Evolutionary conservation across 2,329 filamentous ascomycete genomes (phyloP), one percentile per base, ranked within the genome.

Genomic region (Juglanconis oblonga): DNA sequence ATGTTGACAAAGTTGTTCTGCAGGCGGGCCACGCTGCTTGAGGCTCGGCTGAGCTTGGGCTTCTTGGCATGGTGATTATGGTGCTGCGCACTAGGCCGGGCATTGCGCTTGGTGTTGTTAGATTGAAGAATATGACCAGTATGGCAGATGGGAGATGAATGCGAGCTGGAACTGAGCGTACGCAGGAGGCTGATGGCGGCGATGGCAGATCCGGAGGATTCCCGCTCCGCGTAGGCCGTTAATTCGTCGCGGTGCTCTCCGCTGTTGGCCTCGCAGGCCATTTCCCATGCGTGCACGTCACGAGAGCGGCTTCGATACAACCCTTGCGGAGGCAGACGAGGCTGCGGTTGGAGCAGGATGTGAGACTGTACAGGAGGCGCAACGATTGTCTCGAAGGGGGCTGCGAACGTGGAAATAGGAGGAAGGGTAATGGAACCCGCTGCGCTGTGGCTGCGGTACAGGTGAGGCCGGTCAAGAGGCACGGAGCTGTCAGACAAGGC

Each of bases 231-330:
- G 66, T 90, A 87, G 14, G 85, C 83, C 35, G 88, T 91, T 59
- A 96, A 77, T 66, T 91, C 90, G 68, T 90, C 89, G 65, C 92
- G 90, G 68, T 92, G 72, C 80, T 74, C 91, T 48, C 89, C 87
- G 55, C 84, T 78, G 65, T 95, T 90, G 7, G 88, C 87, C 70
- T 96, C 91, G 68, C 91, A 94, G 76, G 90, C 93, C 59, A 92
- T 92, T 69, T 96, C 91, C 94, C 94, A 97, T 6, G 89, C 90
- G 54, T 92, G 87, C 17, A 92, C 91, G 72, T 97, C 91, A 57
- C 91, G 87, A 59, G 93, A 97, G 59, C 94, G 85, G 57, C 91
- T 91, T 58, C 87, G 86, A 38, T 78, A 76, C 17, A 88, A 76
- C 40, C 17, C 45, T n/a, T 79, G 79, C 24, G 82, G 84, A 32